Conservation (phyloP, 2,329 filamentous ascomycete genomes). For the Fusarium metavorans region DNA sequence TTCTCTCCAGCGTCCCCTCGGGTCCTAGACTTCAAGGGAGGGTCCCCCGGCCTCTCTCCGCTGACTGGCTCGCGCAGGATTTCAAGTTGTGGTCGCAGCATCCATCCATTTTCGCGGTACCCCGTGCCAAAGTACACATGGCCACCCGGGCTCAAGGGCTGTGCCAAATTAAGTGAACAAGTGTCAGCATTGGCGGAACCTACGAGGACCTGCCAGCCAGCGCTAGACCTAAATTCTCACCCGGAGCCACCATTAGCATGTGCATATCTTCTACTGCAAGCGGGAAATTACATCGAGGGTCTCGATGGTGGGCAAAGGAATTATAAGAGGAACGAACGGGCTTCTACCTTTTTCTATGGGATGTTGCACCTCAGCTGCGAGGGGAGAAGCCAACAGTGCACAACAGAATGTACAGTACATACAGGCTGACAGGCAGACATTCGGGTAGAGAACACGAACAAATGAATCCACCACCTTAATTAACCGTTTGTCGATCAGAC, state of each 20-base stretch:
- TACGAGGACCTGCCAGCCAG: not conserved
- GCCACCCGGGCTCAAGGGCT: constrained; percentile 17
- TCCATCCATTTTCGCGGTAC: not conserved
- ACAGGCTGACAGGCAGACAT: not conserved
- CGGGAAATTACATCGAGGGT: constrained; percentile 2
- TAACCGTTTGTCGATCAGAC: constrained; percentile 7
- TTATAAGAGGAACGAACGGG: constrained; percentile 3
- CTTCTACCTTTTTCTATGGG: not conserved
- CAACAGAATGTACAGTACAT: not conserved
- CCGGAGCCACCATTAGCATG: not conserved
- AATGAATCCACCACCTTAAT: constrained; percentile 7
- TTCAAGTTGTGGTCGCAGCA: not conserved
- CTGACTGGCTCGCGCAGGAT: not conserved
- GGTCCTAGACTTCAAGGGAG: not conserved
- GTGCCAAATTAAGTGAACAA: constrained; percentile 38
- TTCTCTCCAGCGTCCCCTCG: not conserved
- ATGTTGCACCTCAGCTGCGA: not conserved
- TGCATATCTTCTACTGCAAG: not conserved
- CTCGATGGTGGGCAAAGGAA: not conserved
- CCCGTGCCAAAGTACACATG: constrained; percentile 8
- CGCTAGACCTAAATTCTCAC: not conserved
- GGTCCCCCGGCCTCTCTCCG: not conserved
- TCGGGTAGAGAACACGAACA: not conserved
- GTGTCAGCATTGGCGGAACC: constrained; percentile 38
- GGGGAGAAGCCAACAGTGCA: not conserved